Base-by-base conservation (phyloP, 441 rosid genomes). In the Corymbia citriodora region DNA sequence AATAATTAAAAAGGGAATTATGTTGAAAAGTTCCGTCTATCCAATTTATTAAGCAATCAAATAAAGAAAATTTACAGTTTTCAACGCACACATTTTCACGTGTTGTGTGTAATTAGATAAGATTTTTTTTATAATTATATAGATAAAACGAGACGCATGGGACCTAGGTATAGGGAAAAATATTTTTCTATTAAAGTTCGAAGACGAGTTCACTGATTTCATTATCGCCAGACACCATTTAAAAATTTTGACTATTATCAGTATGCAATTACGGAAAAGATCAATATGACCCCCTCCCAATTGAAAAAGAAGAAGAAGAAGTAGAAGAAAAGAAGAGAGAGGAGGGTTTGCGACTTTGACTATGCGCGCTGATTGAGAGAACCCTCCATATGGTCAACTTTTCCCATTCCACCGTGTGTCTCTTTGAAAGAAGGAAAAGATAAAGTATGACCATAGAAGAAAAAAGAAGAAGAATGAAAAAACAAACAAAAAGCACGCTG, bases 131-230 rank as follows among this genome's bases (percentile, higher is more conserved):
- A 6, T 59, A 59, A 59, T 23, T 9, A 27, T 23, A 59, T 13
- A 10, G 25, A 59, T 1, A 59, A 59, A 63, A 0, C 17, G 33
- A 63, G 33, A 31, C 33, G 17, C 0, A 0, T 3, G 31, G 14
- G 33, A 63, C 0, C 0, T 15, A 13, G 70, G 8, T 63, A 13
- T 8, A 16, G 17, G 16, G 29, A 15, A 61, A 6, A n/a, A 65
- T 36, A 17, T 65, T 65, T 65, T 33, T 10, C 10, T 14, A 15
- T 40, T 40, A n/a, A 9, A 8, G 5, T 15, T 19, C 36, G 14
- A n/a, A 65, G 18, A 36, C n/a, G n/a, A n/a, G 36, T n/a, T 65
- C 19, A n/a, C 36, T n/a, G 72, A n/a, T n/a, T 65, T 65, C 72
- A n/a, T 65, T 3, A 14, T 65, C 36, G n/a, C 19, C 36, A n/a